phyloP scores from a whole-genome alignment of 768 basidiomycete species.

The Xerocomellus dryophilus region DNA sequence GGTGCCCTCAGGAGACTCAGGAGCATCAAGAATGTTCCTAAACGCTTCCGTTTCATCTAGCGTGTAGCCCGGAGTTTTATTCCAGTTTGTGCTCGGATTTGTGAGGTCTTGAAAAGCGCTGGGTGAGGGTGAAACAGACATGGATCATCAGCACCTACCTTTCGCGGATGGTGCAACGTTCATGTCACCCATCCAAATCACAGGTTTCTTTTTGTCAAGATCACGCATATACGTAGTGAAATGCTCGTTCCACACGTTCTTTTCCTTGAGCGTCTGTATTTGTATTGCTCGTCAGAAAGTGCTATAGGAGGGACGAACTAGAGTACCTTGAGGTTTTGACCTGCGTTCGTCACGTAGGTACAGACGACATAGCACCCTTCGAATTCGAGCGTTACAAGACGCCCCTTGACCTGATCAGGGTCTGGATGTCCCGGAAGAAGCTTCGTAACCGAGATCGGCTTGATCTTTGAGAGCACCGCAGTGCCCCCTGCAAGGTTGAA shows the following conservation, averaged over 20 bases:
- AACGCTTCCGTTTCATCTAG: constrained; percentile 77
- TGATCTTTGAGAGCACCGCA: constrained; percentile 73
- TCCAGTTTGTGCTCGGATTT: constrained; percentile 76
- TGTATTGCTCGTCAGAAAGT: not conserved
- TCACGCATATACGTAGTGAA: constrained; percentile 71
- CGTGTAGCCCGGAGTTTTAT: constrained; percentile 84
- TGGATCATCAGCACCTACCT: constrained; percentile 39
- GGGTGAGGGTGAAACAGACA: not conserved
- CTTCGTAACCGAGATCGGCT: constrained; percentile 63
- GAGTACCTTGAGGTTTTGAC: constrained; percentile 65
- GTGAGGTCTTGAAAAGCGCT: constrained; percentile 49
- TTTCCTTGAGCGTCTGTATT: constrained; percentile 65
- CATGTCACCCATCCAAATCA: constrained; percentile 86
- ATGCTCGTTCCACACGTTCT: constrained; percentile 76
- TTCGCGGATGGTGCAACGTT: constrained; percentile 80
- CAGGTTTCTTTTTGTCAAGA: constrained; percentile 74
- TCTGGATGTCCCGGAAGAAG: constrained; percentile 76
- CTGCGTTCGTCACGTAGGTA: constrained; percentile 86
- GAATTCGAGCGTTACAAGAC: constrained; percentile 82
- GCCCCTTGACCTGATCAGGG: constrained; percentile 61
- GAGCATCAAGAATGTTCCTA: constrained; percentile 59
- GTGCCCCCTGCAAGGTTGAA: constrained; percentile 61
- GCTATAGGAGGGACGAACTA: not conserved
- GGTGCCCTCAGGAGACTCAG: constrained; percentile 34
- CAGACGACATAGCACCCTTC: constrained; percentile 64